Evolutionary conservation across 108 stramenopile genomes (phyloP), one percentile per base, ranked within the genome.

Genomic region (Pseudonitzschia pungens): DNA sequence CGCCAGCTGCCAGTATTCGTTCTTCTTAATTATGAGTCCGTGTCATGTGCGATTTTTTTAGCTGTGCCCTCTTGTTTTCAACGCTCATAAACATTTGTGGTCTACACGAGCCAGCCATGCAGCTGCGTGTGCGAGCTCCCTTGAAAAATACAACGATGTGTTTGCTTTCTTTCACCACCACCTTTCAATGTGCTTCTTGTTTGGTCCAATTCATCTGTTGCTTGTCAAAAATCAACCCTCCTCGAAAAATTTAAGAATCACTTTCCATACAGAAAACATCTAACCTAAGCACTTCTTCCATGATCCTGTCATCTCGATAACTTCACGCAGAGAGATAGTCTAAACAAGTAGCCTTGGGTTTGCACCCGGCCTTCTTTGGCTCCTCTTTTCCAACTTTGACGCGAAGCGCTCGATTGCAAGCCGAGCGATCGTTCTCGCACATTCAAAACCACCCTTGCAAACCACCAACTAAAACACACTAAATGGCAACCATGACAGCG

Each of bases 341-440:
- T 67, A 41, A 67, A 48, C 44, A 67, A 48, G 42, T 67, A n/a
- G 44, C 66, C 44, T 67, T 67, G 66, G 66, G 66, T 48, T 67
- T 48, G 1, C 45, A 67, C 66, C 66, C 42, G 66, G 44, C 66
- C 66, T 44, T 67, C 36, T 67, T 40, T 48, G 66, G 66, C 66
- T 67, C 36, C 4, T 33, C n/a, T 40, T 62, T n/a, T 33, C 60
- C 60, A 12, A 40, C 29, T 18, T 62, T 62, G 12, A 4, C 60
- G 60, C 15, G 60, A 62, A 40, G 29, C 21, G 27, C 28, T 36
- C 36, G 36, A 36, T 6, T 36, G 36, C 36, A n/a, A 40, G 20
- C 60, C 14, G 20, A n/a, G 45, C 60, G n/a, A 22, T 22, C 26
- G 1, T 26, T 62, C 60, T 62, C 60, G 32, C 60, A 62, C 26